Conservation (phyloP, 805 yeast species). For the Wickerhamomyces bisporus region DNA sequence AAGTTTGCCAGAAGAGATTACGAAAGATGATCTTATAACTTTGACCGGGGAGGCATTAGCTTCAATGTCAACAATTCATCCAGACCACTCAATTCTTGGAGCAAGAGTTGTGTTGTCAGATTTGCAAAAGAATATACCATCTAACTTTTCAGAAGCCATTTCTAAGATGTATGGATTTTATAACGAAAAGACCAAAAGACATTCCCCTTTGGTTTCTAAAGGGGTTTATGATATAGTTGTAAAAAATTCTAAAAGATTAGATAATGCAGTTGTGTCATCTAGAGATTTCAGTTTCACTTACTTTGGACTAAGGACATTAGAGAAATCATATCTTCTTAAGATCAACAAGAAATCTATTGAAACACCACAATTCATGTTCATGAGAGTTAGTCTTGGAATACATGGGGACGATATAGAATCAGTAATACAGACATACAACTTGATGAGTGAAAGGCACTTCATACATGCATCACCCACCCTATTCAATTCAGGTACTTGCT, state of each 20-base stretch:
- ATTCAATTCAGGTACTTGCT: constrained; percentile 87
- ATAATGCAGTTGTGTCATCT: constrained; percentile 67
- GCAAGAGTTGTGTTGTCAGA: constrained; percentile 95
- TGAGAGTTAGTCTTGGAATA: constrained; percentile 91
- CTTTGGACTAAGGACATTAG: constrained; percentile 90
- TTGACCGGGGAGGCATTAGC: constrained; percentile 97
- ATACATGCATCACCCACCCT: constrained; percentile 95
- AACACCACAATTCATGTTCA: constrained; percentile 84
- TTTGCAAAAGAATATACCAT: constrained; percentile 90
- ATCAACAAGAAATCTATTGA: constrained; percentile 67
- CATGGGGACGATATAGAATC: constrained; percentile 63
- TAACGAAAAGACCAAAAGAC: constrained; percentile 72
- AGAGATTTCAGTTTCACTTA: constrained; percentile 77
- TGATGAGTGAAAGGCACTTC: constrained; percentile 83
- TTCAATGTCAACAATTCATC: constrained; percentile 94
- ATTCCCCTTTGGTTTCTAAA: constrained; percentile 55
- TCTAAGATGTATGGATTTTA: constrained; percentile 69
- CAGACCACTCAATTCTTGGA: constrained; percentile 94
- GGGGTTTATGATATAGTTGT: constrained; percentile 57
- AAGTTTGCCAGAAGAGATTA: constrained; percentile 8
- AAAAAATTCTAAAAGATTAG: constrained; percentile 55
- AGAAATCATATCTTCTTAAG: constrained; percentile 75
- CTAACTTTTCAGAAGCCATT: constrained; percentile 74
- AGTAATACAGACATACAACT: constrained; percentile 76
- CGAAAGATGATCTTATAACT: constrained; percentile 56